These are phyloP conservation scores for Suillus occidentalis DNA, from an alignment of 768 basidiomycete species.

Conservation along the genomic window DNA sequence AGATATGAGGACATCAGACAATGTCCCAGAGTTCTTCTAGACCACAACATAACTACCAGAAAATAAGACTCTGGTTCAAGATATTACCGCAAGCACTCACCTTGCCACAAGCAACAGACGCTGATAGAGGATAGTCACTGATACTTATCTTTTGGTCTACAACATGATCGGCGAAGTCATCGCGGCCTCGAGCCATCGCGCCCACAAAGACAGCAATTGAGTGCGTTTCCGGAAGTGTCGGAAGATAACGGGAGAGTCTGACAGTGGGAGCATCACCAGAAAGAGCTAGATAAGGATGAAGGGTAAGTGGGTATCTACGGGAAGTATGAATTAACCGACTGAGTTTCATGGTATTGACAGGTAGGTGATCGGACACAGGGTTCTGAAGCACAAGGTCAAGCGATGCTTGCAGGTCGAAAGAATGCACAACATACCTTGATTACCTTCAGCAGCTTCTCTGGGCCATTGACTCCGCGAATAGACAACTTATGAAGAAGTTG, in stretches of 20 bases:
- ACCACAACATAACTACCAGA: conserved; percentile 77
- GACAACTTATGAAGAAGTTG: conserved; percentile 96
- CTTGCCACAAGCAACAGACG: conserved; percentile 96
- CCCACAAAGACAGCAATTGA: conserved; percentile 95
- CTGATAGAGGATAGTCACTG: conserved; percentile 90
- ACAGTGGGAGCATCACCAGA: conserved; percentile 88
- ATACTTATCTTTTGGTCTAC: conserved; percentile 98
- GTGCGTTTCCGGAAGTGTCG: conserved; percentile 83
- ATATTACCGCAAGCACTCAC: conserved; percentile 43
- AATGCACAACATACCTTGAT: conserved; percentile 66
- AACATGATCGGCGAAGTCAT: conserved; percentile 94
- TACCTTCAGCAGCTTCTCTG: conserved; percentile 95
- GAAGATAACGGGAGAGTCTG: conserved; percentile 80
- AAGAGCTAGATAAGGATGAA: conserved; percentile 53
- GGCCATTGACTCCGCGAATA: conserved; percentile 94
- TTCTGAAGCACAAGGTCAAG: conserved; percentile 52
- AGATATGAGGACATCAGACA: conserved; percentile 44
- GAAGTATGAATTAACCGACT: conserved; percentile 53
- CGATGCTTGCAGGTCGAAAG: neutral
- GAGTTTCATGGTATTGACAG: conserved; percentile 92
- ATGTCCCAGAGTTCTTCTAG: conserved; percentile 96
- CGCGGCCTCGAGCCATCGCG: conserved; percentile 95
- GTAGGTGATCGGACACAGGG: conserved; percentile 91
- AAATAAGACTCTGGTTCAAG: conserved; percentile 2
- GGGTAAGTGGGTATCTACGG: neutral